Conservation (phyloP, 1,284 basidiomycete species). For the Naganishia cerealis region DNA sequence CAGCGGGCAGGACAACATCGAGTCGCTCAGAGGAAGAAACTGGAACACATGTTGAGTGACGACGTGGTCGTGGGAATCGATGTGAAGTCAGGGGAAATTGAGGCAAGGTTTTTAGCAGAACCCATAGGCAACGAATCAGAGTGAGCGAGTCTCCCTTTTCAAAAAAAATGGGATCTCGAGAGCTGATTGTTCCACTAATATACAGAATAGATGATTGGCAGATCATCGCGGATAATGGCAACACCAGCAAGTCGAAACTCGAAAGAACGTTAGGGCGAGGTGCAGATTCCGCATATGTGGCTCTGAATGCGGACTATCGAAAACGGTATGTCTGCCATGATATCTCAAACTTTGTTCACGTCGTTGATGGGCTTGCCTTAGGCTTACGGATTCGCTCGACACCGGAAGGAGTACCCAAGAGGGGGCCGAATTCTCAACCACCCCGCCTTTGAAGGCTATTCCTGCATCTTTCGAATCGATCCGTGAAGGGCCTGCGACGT, state of each 20-base stretch:
- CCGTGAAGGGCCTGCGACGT: not conserved
- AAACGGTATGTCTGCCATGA: not conserved
- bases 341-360: not conserved
- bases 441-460: not conserved
- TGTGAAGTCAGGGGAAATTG: not conserved
- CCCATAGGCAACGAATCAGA: not conserved
- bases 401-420: not conserved
- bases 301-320: conserved; percentile 18
- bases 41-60: conserved; percentile 14
- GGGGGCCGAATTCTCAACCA: not conserved
- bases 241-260: conserved; percentile 11
- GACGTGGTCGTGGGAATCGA: not conserved
- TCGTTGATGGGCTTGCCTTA: not conserved
- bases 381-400: not conserved
- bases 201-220: conserved; percentile 6
- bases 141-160: not conserved
- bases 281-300: conserved; percentile 21
- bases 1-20: not conserved
- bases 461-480: not conserved
- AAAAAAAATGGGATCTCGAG: not conserved
- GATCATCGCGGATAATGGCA: not conserved
- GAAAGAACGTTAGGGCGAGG: conserved; percentile 14
- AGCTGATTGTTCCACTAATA: not conserved
- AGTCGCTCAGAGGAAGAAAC: conserved; percentile 7
- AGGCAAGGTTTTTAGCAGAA: not conserved